These are phyloP conservation scores for Ascochyta viciae-villosae DNA, from an alignment of 2,329 filamentous ascomycete species.

Conservation along the genomic window DNA sequence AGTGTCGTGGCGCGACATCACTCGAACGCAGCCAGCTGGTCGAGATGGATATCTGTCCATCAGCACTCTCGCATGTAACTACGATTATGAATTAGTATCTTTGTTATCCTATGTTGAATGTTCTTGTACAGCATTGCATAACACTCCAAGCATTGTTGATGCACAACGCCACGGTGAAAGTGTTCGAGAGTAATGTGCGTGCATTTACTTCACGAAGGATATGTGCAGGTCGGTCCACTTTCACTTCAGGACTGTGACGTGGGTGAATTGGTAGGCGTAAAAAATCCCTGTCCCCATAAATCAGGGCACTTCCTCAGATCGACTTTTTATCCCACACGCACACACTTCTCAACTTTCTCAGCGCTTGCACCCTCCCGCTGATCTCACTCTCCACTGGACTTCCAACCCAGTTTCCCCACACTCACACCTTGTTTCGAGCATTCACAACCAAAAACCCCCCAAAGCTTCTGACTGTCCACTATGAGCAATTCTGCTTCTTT, in stretches of 20 bases:
- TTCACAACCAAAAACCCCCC: not conserved
- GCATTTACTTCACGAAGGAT: not conserved
- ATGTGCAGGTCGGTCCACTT: not conserved
- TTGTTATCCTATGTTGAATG: too few relatives aligned
- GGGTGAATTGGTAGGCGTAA: not conserved
- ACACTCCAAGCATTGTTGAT: too few relatives aligned
- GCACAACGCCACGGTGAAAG: too few relatives aligned
- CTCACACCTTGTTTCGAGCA: not conserved
- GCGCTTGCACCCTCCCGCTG: slow-evolving; percentile 1
- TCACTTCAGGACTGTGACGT: not conserved
- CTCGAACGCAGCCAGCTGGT: too few relatives aligned
- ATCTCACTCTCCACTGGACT: not conserved
- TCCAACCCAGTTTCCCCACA: not conserved
- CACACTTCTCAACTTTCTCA: not conserved
- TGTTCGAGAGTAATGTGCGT: not conserved
- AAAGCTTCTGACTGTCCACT: not conserved
- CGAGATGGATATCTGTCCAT: too few relatives aligned
- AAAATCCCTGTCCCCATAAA: not conserved
- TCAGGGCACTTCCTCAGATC: not conserved
- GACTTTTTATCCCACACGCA: not conserved
- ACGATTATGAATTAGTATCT: too few relatives aligned
- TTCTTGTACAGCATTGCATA: too few relatives aligned
- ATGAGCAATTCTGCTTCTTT: slow-evolving; percentile 5
- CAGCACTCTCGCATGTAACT: too few relatives aligned
- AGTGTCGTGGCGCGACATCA: too few relatives aligned